phyloP scores from a whole-genome alignment of 352 stramenopile species.

The Globisporangium abappressorium region DNA sequence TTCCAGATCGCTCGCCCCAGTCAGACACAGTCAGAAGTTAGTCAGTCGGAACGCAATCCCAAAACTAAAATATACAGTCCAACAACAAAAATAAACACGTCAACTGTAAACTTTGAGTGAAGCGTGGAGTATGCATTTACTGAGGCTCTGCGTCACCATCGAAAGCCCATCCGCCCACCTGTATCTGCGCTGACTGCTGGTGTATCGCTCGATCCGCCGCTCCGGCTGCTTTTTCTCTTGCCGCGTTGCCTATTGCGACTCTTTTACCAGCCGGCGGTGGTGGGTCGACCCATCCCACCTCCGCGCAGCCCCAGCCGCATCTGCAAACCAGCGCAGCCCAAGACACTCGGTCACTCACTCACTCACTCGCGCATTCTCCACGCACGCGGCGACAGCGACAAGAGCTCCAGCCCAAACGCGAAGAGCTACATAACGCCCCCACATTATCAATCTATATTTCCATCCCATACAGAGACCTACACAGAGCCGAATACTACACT shows the following conservation, averaged over 20 bases:
- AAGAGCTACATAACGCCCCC: not conserved
- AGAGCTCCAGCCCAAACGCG: not conserved
- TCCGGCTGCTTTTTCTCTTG: not conserved
- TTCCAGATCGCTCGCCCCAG: not conserved
- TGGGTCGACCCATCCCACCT: not conserved
- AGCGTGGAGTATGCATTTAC: not conserved
- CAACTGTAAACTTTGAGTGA: not conserved
- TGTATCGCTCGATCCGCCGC: not conserved
- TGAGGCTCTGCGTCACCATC: not conserved
- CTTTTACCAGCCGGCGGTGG: not conserved
- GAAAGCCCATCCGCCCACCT: not conserved
- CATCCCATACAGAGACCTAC: not conserved
- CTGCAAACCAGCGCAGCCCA: not conserved
- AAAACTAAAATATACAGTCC: not conserved
- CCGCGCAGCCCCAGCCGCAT: not conserved
- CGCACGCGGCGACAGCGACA: not conserved
- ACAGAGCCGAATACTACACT: not conserved
- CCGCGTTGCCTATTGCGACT: not conserved
- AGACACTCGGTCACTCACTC: not conserved
- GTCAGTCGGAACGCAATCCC: not conserved
- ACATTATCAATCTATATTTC: not conserved
- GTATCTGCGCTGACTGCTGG: not conserved
- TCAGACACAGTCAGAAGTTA: not conserved
- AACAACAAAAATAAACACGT: not conserved
- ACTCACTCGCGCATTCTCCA: conserved; percentile 7